phyloP scores from a whole-genome alignment of 2,329 filamentous ascomycete species.

The Fonsecaea pedrosoi region DNA sequence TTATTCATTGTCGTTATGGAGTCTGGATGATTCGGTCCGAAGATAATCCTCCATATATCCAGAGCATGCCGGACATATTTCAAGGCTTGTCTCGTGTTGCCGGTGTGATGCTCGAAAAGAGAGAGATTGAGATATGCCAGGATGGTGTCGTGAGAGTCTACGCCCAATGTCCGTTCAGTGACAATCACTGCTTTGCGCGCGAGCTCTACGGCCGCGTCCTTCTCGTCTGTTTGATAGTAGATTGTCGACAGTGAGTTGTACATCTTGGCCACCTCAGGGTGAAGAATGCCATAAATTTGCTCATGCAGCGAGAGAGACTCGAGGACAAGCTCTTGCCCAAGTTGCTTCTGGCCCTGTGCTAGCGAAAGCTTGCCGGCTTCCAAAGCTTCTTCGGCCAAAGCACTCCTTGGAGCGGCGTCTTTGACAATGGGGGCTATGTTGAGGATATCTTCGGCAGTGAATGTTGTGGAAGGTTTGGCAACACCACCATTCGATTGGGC shows the following conservation, averaged over 20 bases:
- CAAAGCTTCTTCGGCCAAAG: conserved; percentile 91
- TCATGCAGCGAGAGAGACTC: conserved; percentile 96
- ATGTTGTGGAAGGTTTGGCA: conserved; percentile 64
- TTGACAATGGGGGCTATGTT: conserved; percentile 96
- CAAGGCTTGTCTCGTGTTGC: conserved; percentile 87
- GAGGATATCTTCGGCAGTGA: conserved; percentile 82
- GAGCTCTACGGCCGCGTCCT: conserved; percentile 91
- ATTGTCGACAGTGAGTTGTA: conserved; percentile 96
- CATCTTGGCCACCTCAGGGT: conserved; percentile 92
- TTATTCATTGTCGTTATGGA: conserved; percentile 99
- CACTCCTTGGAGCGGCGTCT: conserved; percentile 88
- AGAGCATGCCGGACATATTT: conserved; percentile 90
- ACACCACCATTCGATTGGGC: conserved; percentile 47
- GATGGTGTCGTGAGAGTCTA: conserved; percentile 92
- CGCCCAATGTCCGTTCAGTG: conserved; percentile 88
- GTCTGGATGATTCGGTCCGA: conserved; percentile 90
- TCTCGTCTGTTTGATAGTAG: conserved; percentile 97
- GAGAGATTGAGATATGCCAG: conserved; percentile 95
- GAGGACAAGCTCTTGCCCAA: conserved; percentile 93
- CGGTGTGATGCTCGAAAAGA: conserved; percentile 88
- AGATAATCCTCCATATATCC: conserved; percentile 96
- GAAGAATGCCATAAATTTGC: conserved; percentile 97
- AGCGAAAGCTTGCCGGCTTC: conserved; percentile 97
- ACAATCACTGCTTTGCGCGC: conserved; percentile 97
- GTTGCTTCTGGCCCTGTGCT: conserved; percentile 90